Evolutionary conservation across 2,329 filamentous ascomycete genomes (phyloP).

Genomic region (Colletotrichum cordylinicola): DNA sequence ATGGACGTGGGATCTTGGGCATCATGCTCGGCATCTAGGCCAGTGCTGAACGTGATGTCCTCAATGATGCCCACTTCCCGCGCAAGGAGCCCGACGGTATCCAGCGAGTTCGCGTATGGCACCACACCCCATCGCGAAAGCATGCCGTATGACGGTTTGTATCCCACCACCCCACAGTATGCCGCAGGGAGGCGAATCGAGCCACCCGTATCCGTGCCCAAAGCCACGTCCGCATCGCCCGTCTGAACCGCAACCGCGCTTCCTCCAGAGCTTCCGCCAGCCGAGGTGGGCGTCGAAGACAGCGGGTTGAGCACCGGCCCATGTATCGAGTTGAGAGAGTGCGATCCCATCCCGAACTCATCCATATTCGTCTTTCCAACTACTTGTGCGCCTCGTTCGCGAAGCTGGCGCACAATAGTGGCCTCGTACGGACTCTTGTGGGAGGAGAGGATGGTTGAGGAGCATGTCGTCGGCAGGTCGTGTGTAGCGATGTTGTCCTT

Average conservation of each 20-base stretch:
- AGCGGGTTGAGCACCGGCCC: slow-evolving; percentile 66
- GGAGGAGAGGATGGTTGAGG: slow-evolving; percentile 73
- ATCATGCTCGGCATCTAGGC: slow-evolving; percentile 64
- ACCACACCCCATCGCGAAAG: slow-evolving; percentile 86
- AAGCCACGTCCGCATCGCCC: slow-evolving; percentile 63
- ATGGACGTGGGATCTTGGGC: slow-evolving; percentile 78
- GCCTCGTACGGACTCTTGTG: slow-evolving; percentile 83
- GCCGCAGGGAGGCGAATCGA: slow-evolving; percentile 87
- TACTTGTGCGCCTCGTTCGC: slow-evolving; percentile 65
- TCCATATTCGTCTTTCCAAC: slow-evolving; percentile 91
- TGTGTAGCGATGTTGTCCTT: slow-evolving; percentile 80
- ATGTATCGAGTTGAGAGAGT: slow-evolving; percentile 74
- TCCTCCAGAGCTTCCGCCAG: slow-evolving; percentile 91
- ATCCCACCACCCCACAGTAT: slow-evolving; percentile 83
- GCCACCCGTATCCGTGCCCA: slow-evolving; percentile 94
- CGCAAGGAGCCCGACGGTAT: slow-evolving; percentile 84
- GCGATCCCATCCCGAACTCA: slow-evolving; percentile 94
- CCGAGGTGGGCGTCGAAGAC: slow-evolving; percentile 57
- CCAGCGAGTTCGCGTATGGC: slow-evolving; percentile 90
- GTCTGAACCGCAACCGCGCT: slow-evolving; percentile 84
- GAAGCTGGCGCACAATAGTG: slow-evolving; percentile 76
- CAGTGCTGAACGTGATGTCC: slow-evolving; percentile 55
- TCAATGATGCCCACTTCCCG: slow-evolving; percentile 56
- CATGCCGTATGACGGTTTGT: slow-evolving; percentile 91
- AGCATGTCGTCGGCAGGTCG: slow-evolving; percentile 79